A percentile compares a stretch with the other conserved stretches of the same genome.
These are phyloP conservation scores for Leucocoprinus leucothites DNA, from an alignment of 768 basidiomycete species.

Conservation along the genomic window DNA sequence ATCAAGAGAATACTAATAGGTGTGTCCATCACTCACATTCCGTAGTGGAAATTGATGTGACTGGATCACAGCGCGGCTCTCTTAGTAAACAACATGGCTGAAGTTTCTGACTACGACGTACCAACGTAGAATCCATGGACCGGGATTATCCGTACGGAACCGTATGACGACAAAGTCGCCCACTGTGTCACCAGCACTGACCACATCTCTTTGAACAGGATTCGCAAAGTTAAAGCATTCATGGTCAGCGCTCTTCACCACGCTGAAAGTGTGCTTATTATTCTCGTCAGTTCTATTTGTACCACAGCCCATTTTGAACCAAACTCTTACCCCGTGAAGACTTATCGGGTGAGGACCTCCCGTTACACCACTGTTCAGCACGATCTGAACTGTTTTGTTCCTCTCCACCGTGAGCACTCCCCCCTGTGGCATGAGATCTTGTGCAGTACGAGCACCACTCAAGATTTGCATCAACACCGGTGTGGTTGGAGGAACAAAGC, in stretches of 20 bases:
- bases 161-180: slow-evolving; percentile 43
- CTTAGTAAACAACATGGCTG: too few species aligned
- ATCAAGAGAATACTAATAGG: too few species aligned
- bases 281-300: too few species aligned
- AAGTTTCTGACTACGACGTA: too few species aligned
- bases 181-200: slow-evolving; percentile 24
- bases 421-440: slow-evolving; percentile 46
- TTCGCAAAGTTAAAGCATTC: slow-evolving; percentile 47
- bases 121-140: slow-evolving; percentile 52
- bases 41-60: slow-evolving; percentile 54
- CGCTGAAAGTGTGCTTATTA: slow-evolving; percentile 37
- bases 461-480: slow-evolving; percentile 60
- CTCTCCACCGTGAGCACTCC: slow-evolving; percentile 43
- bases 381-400: slow-evolving; percentile 36
- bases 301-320: background rate
- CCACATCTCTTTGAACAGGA: slow-evolving; percentile 30
- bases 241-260: slow-evolving; percentile 41
- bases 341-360: slow-evolving; percentile 41
- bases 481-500: slow-evolving; percentile 34
- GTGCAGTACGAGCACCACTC: slow-evolving; percentile 45
- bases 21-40: slow-evolving; percentile 27
- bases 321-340: slow-evolving; percentile 29
- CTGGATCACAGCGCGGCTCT: slow-evolving; percentile 23
- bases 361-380: slow-evolving; percentile 27
- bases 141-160: slow-evolving; percentile 49